A percentile compares a stretch with the other conserved stretches of the same genome.
Evolutionary conservation across 805 yeast genomes (phyloP).

Genomic region (Cyberlindnera lachancei): DNA sequence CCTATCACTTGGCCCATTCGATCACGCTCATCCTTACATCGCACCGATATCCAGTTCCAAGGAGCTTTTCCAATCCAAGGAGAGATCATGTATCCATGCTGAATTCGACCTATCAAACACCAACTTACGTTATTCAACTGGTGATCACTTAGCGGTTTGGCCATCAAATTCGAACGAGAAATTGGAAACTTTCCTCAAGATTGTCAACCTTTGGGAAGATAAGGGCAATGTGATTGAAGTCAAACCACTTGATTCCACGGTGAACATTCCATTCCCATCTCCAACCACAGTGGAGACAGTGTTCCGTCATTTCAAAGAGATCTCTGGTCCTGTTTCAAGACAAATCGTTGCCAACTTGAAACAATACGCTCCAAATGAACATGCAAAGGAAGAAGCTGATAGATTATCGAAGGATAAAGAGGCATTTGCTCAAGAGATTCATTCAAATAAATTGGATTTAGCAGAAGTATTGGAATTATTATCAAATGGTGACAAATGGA

Average conservation of each 20-base stretch:
- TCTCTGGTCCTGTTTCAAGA: conserved; percentile 89
- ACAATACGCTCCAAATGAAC: conserved; percentile 72
- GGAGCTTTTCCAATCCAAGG: conserved; percentile 61
- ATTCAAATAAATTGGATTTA: conserved; percentile 54
- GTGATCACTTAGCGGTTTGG: conserved; percentile 95
- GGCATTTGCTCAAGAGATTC: conserved; percentile 58
- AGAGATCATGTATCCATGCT: conserved; percentile 81
- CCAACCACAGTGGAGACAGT: conserved; percentile 89
- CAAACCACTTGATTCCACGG: conserved; percentile 64
- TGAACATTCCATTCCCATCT: conserved; percentile 54
- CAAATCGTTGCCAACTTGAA: conserved; percentile 68
- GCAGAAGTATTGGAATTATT: conserved; percentile 64
- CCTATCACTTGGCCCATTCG: conserved; percentile 63
- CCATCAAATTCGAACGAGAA: conserved; percentile 81
- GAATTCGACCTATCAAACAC: conserved; percentile 78
- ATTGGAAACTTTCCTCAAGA: conserved; percentile 54
- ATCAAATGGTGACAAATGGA: conserved; percentile 67
- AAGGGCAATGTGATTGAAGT: conserved; percentile 53
- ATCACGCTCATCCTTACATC: conserved; percentile 72
- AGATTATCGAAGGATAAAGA: conserved; percentile 61
- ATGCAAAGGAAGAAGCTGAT: conserved; percentile 32
- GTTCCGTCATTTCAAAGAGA: conserved; percentile 81
- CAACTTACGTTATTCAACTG: conserved; percentile 80
- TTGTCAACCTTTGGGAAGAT: conserved; percentile 51
- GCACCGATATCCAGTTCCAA: conserved; percentile 54